phyloP scores from a whole-genome alignment of 768 basidiomycete species.

The Trametes sanguinea region DNA sequence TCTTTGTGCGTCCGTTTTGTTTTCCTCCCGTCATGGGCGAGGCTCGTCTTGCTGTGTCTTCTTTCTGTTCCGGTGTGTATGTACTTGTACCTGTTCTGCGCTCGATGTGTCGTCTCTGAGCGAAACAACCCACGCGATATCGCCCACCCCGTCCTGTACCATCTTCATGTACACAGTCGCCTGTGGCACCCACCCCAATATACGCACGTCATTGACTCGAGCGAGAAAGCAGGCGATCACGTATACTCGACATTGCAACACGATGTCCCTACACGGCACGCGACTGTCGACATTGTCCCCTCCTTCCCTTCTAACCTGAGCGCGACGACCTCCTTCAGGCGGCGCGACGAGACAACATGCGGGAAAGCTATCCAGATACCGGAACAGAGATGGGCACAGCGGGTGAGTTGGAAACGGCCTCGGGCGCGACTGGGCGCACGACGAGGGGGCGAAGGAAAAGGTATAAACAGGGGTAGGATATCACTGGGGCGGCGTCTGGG shows the following conservation, averaged over 20 bases:
- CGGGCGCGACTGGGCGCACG: not conserved
- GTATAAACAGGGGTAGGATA: slow-evolving; percentile 5
- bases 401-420: not conserved
- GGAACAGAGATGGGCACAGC: not conserved
- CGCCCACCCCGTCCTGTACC: not conserved
- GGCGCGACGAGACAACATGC: not conserved
- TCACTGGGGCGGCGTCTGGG: not conserved
- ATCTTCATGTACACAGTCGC: not conserved
- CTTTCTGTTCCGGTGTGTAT: not conserved
- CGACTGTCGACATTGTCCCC: too few relatives aligned
- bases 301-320: too few relatives aligned
- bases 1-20: slow-evolving; percentile 1
- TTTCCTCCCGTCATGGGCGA: not conserved
- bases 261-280: not conserved
- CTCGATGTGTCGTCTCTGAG: not conserved
- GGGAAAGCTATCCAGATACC: not conserved
- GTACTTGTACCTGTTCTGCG: not conserved
- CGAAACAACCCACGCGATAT: not conserved
- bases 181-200: not conserved
- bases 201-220: not conserved
- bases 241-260: not conserved
- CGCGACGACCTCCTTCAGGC: too few relatives aligned
- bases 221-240: not conserved
- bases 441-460: not conserved
- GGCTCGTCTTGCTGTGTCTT: not conserved